A percentile compares a stretch with the other conserved stretches of the same genome.
Evolutionary conservation across 805 yeast species (phyloP).

Genomic region (Priceomyces haplophilus): DNA sequence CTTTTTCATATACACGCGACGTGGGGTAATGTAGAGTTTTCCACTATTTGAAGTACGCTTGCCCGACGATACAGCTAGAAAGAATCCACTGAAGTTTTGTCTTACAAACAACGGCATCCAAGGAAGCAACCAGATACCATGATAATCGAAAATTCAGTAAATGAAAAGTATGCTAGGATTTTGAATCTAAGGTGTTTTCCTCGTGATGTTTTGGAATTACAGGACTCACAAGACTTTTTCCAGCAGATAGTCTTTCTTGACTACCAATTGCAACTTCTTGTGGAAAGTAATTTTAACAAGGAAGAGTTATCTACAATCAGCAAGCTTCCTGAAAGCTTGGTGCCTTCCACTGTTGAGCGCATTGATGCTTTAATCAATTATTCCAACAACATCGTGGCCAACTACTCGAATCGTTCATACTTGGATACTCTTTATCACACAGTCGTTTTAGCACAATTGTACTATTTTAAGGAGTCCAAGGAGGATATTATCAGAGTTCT

Average conservation of each 20-base stretch:
- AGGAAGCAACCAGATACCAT: neutral
- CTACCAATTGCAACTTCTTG: conserved; percentile 32
- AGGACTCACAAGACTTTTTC: conserved; percentile 32
- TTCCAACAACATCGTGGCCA: conserved; percentile 22
- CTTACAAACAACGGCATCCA: neutral
- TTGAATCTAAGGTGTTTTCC: conserved; percentile 40
- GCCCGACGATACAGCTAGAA: neutral
- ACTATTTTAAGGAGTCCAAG: conserved; percentile 20
- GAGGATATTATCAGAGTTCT: conserved; percentile 17
- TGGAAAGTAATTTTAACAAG: conserved; percentile 28
- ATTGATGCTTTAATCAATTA: conserved; percentile 25
- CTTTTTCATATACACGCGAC: conserved; percentile 2
- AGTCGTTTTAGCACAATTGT: conserved; percentile 34
- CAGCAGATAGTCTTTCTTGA: conserved; percentile 36
- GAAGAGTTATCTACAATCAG: conserved; percentile 19
- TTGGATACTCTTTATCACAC: conserved; percentile 33
- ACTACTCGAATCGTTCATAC: conserved; percentile 18
- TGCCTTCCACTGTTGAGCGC: conserved; percentile 18
- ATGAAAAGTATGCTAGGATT: conserved; percentile 24
- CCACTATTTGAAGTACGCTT: neutral
- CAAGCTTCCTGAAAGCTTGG: conserved; percentile 24
- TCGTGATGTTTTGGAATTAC: conserved; percentile 27
- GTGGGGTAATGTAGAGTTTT: neutral
- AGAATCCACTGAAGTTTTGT: neutral
- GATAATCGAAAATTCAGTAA: conserved; percentile 17